Base-by-base conservation (phyloP, 257 asterid species). In the Rhazya stricta region DNA sequence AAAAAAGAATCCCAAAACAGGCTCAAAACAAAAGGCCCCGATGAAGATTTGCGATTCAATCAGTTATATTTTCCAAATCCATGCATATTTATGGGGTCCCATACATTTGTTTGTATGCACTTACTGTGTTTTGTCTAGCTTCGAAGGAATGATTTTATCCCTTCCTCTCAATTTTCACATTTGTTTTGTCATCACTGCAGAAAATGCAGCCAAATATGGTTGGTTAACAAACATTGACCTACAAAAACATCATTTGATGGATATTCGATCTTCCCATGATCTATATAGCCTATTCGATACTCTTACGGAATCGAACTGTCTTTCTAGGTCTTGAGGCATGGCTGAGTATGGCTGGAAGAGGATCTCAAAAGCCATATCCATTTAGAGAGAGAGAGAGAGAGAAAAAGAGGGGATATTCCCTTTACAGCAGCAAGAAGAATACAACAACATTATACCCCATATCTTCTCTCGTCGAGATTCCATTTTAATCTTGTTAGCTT, bases 351-450 rank as follows among this genome's bases (percentile, higher is more conserved):
- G 83, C 74, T 73, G 57, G 60, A n/a, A 74, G 75, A 76, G 80
- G 81, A 82, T 79, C 77, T 54, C 67, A 81, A 88, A 74, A 71
- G 81, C 83, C 69, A 84, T 79, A 84, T 79, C 88, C 83, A 87
- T 82, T 86, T 81, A 86, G 87, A 79, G 81, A 72, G 75, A 78
- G 70, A 39, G 27, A 57, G 58, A 79, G n/a, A 67, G 69, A 53
- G 56, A 29, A 29, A 30, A 45, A 60, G 21, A 39, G 43, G 79
- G 82, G 86, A 84, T 84, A 82, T 84, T 81, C 85, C 76, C 74
- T 76, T 84, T 76, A 80, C 84, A 84, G 73, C 76, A 74, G 32
- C 25, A 66, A 36, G 70, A 8, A 79, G 82, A 76, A 84, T 69
- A 86, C 81, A 78, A 77, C 86, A 78, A 78, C 78, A 84, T 56